These are phyloP conservation scores for Monosporozyma servazzii DNA, from an alignment of 805 yeast species.

Conservation along the genomic window DNA sequence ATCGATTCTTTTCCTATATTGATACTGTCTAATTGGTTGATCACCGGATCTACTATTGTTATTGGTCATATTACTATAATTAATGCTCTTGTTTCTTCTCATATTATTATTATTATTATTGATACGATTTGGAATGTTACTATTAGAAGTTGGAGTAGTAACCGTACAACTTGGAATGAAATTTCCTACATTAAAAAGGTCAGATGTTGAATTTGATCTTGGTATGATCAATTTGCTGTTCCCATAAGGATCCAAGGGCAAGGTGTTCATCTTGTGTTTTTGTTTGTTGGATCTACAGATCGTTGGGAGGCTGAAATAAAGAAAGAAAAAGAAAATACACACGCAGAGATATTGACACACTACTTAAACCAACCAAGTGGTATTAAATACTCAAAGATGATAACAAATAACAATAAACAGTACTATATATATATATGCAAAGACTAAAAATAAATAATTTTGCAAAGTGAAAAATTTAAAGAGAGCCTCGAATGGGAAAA, in stretches of 20 bases:
- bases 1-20: background rate
- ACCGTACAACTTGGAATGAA: background rate
- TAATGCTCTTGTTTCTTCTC: background rate
- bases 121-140: background rate
- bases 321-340: too few relatives aligned
- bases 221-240: slow-evolving; percentile 9
- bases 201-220: slow-evolving; percentile 20
- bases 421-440: too few relatives aligned
- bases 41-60: background rate
- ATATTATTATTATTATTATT: background rate
- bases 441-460: too few relatives aligned
- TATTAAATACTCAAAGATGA: too few relatives aligned
- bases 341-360: too few relatives aligned
- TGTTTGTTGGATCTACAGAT: background rate
- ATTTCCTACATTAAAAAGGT: slow-evolving; percentile 12
- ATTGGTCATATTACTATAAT: background rate
- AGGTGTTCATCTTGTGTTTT: background rate
- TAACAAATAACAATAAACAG: too few relatives aligned
- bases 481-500: too few relatives aligned
- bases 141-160: background rate
- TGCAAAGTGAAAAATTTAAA: background rate
- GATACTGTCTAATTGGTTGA: background rate
- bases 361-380: too few relatives aligned
- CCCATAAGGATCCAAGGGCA: background rate
- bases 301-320: background rate